Conservation (phyloP, 1,139 yeast species). For the Nakaseomyces sp. region DNA sequence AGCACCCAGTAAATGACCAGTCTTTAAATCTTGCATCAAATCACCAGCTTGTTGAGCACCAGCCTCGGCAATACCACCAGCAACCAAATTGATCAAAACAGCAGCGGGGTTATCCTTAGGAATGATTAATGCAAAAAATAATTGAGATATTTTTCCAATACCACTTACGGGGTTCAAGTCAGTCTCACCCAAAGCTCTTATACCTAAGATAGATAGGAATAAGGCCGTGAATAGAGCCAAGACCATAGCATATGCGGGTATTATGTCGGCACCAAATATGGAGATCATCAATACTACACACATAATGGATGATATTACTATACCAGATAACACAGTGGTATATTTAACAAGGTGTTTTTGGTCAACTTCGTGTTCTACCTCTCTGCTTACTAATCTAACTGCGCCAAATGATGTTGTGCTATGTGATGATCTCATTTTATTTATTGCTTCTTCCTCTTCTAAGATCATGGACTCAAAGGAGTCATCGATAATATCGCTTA, state of each 20-base stretch:
- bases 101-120: constrained; percentile 72
- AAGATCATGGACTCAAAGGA: constrained; percentile 28
- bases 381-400: constrained; percentile 26
- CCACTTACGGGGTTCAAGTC: constrained; percentile 96
- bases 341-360: constrained; percentile 44
- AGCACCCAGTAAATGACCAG: constrained; percentile 88
- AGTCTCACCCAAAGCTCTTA: constrained; percentile 91
- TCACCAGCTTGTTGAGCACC: constrained; percentile 99
- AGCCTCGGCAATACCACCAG: constrained; percentile 97
- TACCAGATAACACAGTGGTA: constrained; percentile 49
- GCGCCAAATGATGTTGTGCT: constrained; percentile 16
- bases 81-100: constrained; percentile 74
- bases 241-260: constrained; percentile 63
- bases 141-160: constrained; percentile 86
- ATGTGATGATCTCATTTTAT: constrained; percentile 14
- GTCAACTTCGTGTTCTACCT: constrained; percentile 35
- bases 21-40: constrained; percentile 91
- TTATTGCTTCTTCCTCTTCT: constrained; percentile 28
- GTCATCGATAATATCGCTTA: constrained; percentile 25
- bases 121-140: constrained; percentile 74
- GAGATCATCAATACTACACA: constrained; percentile 56
- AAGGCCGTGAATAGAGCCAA: constrained; percentile 69
- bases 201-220: constrained; percentile 74
- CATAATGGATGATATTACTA: constrained; percentile 52
- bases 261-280: constrained; percentile 54